phyloP scores from a whole-genome alignment of 495 filamentous ascomycete species.

The Penicillium odoratum region DNA sequence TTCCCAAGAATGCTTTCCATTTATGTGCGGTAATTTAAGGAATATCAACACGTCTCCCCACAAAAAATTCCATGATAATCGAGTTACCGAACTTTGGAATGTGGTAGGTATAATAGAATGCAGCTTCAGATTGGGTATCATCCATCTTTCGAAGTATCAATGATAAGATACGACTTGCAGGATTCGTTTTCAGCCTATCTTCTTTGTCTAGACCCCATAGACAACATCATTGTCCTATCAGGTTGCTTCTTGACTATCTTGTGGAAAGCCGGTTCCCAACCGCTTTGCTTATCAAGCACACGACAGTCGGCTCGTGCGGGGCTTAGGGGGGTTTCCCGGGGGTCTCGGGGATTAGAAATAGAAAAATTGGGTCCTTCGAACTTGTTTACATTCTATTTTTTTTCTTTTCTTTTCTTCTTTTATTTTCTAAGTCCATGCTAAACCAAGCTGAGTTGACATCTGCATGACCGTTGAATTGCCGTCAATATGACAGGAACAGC shows the following conservation, averaged over 20 bases:
- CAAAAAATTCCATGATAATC: no score
- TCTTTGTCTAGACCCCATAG: neutral
- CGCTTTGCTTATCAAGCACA: conserved; percentile 6
- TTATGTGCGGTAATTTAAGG: no score
- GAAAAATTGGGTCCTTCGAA: neutral
- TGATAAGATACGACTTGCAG: neutral
- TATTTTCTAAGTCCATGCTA: no score
- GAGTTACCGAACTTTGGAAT: no score
- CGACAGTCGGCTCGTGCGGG: conserved; percentile 5
- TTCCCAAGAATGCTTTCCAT: no score
- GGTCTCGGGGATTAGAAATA: conserved; percentile 1
- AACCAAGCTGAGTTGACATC: neutral
- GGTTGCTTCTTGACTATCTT: neutral
- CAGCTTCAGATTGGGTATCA: neutral
- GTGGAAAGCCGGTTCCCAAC: conserved; percentile 1
- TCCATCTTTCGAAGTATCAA: neutral
- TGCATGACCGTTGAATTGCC: conserved; percentile 26
- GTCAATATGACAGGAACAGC: conserved; percentile 21
- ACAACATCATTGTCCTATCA: neutral
- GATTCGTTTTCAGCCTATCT: neutral
- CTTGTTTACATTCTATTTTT: neutral
- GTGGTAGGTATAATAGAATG: no score
- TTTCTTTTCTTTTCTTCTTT: neutral
- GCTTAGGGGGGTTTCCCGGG: neutral
- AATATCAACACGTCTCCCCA: no score